phyloP scores from a whole-genome alignment of 345 rosid species.

The Boechera retrofracta region DNA sequence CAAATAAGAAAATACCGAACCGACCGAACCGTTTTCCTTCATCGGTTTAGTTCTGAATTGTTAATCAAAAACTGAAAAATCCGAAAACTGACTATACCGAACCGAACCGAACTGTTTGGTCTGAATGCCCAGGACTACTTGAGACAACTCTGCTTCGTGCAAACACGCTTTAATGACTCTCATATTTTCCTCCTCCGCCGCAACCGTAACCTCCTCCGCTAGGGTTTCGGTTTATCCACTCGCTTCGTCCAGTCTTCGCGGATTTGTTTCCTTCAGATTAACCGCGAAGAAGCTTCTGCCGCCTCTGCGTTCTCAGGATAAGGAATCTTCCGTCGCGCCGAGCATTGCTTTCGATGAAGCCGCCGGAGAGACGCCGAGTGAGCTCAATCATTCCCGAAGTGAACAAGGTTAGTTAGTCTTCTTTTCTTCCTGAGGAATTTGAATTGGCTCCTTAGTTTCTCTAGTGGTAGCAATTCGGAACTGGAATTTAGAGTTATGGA shows the following conservation, averaged over 20 bases:
- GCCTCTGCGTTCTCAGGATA: constrained; percentile 51
- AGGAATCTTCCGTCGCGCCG: constrained; percentile 52
- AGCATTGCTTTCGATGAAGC: constrained; percentile 36
- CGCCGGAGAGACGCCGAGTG: constrained; percentile 30
- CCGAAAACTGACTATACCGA: no score
- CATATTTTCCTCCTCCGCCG: constrained; percentile 53
- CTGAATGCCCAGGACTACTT: no score
- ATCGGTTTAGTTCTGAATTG: no score
- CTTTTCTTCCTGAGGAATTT: constrained; percentile 19
- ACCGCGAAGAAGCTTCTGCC: constrained; percentile 42
- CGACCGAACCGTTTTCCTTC: no score
- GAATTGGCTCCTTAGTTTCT: constrained; percentile 10
- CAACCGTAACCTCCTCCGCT: constrained; percentile 45
- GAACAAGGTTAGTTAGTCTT: constrained; percentile 64
- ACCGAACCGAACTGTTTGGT: no score
- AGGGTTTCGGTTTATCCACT: constrained; percentile 46
- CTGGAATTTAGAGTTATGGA: not conserved
- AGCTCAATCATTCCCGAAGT: constrained; percentile 57
- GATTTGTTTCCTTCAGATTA: constrained; percentile 42
- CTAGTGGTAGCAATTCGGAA: constrained; percentile 9
- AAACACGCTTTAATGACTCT: constrained; percentile 49
- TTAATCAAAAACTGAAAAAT: no score
- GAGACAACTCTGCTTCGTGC: constrained; percentile 31
- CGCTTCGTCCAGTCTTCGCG: constrained; percentile 37
- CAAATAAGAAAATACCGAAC: no score